Percentiles rank a stretch among this genome's conserved stretches.
phyloP scores from a whole-genome alignment of 1,139 yeast genomes.

The Suhomyces maxii region DNA sequence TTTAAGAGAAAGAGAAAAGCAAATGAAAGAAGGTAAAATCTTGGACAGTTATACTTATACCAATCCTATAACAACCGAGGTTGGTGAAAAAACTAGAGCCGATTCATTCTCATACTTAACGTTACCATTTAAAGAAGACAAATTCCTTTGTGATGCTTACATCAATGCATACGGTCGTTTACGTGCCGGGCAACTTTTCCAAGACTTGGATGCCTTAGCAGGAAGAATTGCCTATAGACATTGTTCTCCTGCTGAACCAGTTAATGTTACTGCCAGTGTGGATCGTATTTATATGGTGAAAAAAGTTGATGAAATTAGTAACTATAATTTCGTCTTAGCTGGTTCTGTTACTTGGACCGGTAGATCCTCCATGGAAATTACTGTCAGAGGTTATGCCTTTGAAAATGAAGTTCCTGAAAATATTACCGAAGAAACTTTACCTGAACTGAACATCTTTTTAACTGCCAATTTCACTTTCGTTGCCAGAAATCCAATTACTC shows the following conservation, averaged over 20 bases:
- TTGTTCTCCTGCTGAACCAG: conserved; percentile 89
- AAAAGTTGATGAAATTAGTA: conserved; percentile 74
- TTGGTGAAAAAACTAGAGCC: conserved; percentile 68
- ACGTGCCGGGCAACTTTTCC: conserved; percentile 88
- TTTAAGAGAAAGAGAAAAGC: conserved; percentile 68
- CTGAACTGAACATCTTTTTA: conserved; percentile 54
- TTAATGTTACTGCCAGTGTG: conserved; percentile 91
- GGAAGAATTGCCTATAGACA: conserved; percentile 86
- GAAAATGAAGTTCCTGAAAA: conserved; percentile 48
- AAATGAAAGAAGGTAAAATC: conserved; percentile 65
- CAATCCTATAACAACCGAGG: conserved; percentile 70
- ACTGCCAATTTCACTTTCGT: conserved; percentile 94
- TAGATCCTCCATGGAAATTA: conserved; percentile 89
- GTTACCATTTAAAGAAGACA: conserved; percentile 82
- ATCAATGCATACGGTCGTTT: conserved; percentile 86
- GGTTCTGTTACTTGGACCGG: conserved; percentile 96
- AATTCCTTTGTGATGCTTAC: conserved; percentile 81
- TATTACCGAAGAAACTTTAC: conserved; percentile 49
- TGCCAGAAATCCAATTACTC: conserved; percentile 89
- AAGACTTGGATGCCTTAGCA: conserved; percentile 86
- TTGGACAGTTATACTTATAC: conserved; percentile 70
- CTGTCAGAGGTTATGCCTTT: conserved; percentile 82
- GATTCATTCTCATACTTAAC: conserved; percentile 76
- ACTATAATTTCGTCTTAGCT: conserved; percentile 75
- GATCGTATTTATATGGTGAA: conserved; percentile 88